Evolutionary conservation across 2,329 filamentous ascomycete species (phyloP).

Genomic region (Xylaria sp.): DNA sequence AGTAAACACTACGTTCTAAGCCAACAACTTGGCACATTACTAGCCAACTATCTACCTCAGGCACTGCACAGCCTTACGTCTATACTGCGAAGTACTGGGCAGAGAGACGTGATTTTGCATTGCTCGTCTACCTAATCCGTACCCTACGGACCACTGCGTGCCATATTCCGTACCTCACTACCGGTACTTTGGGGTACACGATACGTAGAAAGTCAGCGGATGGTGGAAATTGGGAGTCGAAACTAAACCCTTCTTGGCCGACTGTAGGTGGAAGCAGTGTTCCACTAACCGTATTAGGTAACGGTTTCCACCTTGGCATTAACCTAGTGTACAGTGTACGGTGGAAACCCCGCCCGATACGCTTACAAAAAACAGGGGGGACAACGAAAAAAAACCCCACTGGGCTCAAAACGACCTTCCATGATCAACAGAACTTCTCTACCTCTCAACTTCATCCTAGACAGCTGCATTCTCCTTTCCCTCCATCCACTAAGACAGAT

Average conservation of each 20-base stretch:
- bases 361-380: conserved; percentile 27
- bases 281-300: neutral
- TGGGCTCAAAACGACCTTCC: conserved; percentile 23
- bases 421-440: conserved; percentile 22
- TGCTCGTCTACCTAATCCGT: too few relatives aligned
- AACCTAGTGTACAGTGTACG: neutral
- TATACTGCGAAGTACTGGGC: too few relatives aligned
- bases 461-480: conserved; percentile 18
- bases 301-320: neutral
- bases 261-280: neutral
- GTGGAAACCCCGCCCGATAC: conserved; percentile 23
- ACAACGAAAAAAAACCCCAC: conserved; percentile 28
- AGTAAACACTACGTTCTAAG: neutral
- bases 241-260: neutral
- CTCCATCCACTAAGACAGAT: conserved; percentile 17
- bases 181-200: neutral
- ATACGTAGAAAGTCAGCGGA: neutral
- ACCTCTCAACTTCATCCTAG: conserved; percentile 20
- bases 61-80: too few relatives aligned
- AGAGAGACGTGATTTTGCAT: too few relatives aligned
- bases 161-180: too few relatives aligned
- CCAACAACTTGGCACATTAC: neutral
- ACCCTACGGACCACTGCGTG: too few relatives aligned
- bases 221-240: neutral
- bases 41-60: too few relatives aligned